Evolutionary conservation across 176 grass and related monocot genomes (phyloP), one percentile per base, ranked within the genome.

Genomic region (Oryza glumipatula): DNA sequence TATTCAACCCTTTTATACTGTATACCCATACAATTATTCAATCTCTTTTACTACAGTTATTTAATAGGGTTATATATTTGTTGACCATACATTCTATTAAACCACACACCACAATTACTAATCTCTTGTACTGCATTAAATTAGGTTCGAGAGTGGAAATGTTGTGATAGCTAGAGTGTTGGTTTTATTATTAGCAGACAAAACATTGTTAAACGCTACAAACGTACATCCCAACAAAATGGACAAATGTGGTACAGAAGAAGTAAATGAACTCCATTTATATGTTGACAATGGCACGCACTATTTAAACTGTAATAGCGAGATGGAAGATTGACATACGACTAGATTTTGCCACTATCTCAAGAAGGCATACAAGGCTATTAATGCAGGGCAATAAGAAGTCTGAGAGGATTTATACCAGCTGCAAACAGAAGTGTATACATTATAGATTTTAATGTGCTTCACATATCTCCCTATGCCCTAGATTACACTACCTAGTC

Each of bases 201-300:
- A 52, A 58, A 21, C 17, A 58, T 58, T 21, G 52, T 21, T 4
- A 41, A 79, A 47, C 39, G 7, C 9, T 41, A 41, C 39, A 41
- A 41, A 41, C 11, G 0, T 41, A 39, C 6, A 35, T 54, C 65
- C 2, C 21, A 12, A 17, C 24, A 24, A 70, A 80, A 36, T 73
- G 5, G 17, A 21, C 52, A 58, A 21, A 58, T 2, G 52, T 21
- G 52, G 21, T 21, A 58, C 1, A 4, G 52, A 58, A 17, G 17
- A 54, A 24, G 63, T 48, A 56, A 19, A 44, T 70, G 38, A 49
- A 85, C 63, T 60, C 16, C 7, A 73, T 24, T 68, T 38, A 81
- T 58, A 54, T 16, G 32, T 26, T 63, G 36, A 67, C 23, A 76
- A 52, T 17, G 65, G 70, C 66, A 83, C 4, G 58, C 77, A 84